A percentile compares a stretch with the other conserved stretches of the same genome.
Evolutionary conservation across 192 early-diverging fungal species (phyloP).

Genomic region (Phycomyces blakesleeanus): DNA sequence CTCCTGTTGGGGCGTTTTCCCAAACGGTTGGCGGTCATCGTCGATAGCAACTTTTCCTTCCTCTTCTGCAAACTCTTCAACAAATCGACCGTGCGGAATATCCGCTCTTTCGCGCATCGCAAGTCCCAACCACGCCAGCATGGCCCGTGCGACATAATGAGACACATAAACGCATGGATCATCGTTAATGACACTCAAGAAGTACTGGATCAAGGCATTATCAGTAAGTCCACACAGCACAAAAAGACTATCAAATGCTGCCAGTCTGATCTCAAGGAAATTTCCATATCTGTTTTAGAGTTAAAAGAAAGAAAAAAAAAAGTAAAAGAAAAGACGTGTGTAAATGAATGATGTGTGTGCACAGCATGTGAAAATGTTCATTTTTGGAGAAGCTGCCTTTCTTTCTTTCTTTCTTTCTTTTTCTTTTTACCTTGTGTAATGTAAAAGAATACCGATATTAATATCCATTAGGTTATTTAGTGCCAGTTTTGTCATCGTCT

Average conservation of each 20-base stretch:
- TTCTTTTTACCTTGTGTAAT: conserved; percentile 50
- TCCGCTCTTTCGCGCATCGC: conserved; percentile 36
- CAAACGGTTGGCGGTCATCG: conserved; percentile 16
- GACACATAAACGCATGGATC: conserved; percentile 63
- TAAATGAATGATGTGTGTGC: too few relatives aligned
- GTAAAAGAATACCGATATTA: conserved; percentile 67
- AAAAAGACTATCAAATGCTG: conserved; percentile 72
- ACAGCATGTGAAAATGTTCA: too few relatives aligned
- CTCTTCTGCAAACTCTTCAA: conserved; percentile 48
- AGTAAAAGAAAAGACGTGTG: too few relatives aligned
- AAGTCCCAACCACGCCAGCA: conserved; percentile 45
- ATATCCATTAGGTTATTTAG: conserved; percentile 59
- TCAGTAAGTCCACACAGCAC: conserved; percentile 63
- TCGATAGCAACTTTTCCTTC: conserved; percentile 35
- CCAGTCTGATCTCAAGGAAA: conserved; percentile 64
- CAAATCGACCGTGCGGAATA: conserved; percentile 5
- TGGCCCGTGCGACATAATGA: conserved; percentile 48
- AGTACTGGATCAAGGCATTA: conserved; percentile 43
- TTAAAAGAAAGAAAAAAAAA: too few relatives aligned
- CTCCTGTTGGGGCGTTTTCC: conserved; percentile 23
- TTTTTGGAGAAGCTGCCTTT: not conserved
- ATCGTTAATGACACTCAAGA: conserved; percentile 54
- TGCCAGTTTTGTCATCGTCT: conserved; percentile 63
- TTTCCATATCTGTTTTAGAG: conserved; percentile 63
- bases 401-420: not conserved